phyloP scores from a whole-genome alignment of 2,329 filamentous ascomycete genomes.

The Phyllosticta citriasiana region DNA sequence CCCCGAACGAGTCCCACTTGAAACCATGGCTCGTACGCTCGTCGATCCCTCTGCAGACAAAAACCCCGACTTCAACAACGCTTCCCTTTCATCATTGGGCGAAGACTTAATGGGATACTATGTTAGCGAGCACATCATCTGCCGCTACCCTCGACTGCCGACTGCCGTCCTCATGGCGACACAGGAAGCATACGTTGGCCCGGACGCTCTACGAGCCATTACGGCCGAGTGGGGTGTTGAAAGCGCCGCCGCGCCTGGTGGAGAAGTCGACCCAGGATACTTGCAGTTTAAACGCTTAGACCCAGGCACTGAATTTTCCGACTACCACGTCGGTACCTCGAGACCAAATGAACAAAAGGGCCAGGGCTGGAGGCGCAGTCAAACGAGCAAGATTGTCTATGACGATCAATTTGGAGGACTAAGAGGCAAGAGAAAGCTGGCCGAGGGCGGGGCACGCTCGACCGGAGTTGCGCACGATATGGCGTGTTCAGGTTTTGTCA shows the following conservation, averaged over 20 bases:
- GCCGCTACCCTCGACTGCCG: conserved; percentile 82
- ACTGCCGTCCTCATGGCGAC: conserved; percentile 79
- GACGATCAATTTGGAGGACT: conserved; percentile 77
- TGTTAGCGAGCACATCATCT: conserved; percentile 76
- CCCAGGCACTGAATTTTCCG: conserved; percentile 13
- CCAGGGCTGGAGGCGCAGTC: conserved; percentile 24
- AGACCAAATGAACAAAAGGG: conserved; percentile 16
- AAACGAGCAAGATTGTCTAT: conserved; percentile 64
- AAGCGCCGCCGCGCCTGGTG: conserved; percentile 71
- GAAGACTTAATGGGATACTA: conserved; percentile 80
- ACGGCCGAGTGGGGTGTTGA: conserved; percentile 88
- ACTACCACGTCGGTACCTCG: conserved; percentile 17
- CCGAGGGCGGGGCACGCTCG: conserved; percentile 14
- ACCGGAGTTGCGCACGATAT: conserved; percentile 34
- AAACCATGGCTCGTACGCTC: conserved; percentile 77
- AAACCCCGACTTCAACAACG: conserved; percentile 78
- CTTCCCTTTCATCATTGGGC: conserved; percentile 70
- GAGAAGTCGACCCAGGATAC: conserved; percentile 83
- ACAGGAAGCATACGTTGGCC: conserved; percentile 73
- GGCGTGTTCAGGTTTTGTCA: conserved; percentile 68
- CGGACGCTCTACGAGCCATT: conserved; percentile 61
- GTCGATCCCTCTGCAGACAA: conserved; percentile 77
- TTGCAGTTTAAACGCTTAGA: conserved; percentile 60
- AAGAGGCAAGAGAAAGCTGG: conserved; percentile 13
- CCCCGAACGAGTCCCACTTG: conserved; percentile 68